Evolutionary conservation across 345 rosid species (phyloP), one percentile per base, ranked within the genome.

Genomic region (Brassica rapa): DNA sequence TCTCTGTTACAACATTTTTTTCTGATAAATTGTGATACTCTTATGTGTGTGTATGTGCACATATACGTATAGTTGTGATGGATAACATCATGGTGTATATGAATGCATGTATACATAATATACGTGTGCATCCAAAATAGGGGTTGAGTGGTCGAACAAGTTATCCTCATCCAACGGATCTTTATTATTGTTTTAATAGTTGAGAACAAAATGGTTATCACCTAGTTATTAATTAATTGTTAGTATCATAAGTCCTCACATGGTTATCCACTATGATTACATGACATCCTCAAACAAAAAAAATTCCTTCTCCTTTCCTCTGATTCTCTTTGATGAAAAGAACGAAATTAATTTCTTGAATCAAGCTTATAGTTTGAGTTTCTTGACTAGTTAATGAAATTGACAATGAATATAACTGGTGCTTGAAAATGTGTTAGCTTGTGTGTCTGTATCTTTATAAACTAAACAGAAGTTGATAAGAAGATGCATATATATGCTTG

Each of bases 71-170:
- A 6, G 15, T 14, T 78, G 16, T 65, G 14, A 51, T 70, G 70
- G 24, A 57, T 71, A 78, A 32, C 53, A 71, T 30, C 55, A 57
- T 78, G 60, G 32, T 32, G 51, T 11, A 51, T 53, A 35, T 2
- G 2, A 35, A 23, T 23, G 37, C 41, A 70, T 75, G 33, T 24
- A 74, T 68, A 43, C 65, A 80, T 80, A 15, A 75, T 3, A 75
- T 72, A 46, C 80, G 80, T 75, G 76, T 75, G 77, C 25, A 71
- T 80, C 68, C 80, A 71, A 71, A 75, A 81, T 60, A 32, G 4
- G 8, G 64, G 60, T 70, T 66, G 83, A 75, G 73, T 80, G 83
- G 80, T 66, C 19, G 73, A 57, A 66, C 73, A 81, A 81, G 83
- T 75, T 75, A 75, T 81, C 80, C 55, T 12, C 51, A 80, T 43